Conservation (phyloP, 768 basidiomycete species). For the Pholiota microspora region DNA sequence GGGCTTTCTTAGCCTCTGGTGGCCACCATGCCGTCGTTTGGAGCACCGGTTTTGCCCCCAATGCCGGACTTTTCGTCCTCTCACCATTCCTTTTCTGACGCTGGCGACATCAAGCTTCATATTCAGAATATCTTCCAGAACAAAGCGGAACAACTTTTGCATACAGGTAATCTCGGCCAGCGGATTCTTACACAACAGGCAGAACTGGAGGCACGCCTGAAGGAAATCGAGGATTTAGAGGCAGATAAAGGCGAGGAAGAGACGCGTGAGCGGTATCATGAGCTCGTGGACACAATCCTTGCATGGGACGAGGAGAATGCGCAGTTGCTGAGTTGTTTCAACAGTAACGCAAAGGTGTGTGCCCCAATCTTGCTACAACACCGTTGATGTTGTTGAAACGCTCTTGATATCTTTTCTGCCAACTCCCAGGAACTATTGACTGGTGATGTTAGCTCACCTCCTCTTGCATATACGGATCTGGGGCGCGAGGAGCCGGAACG, state of each 20-base stretch:
- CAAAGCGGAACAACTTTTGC: slow-evolving; percentile 91
- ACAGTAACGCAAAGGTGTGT: slow-evolving; percentile 58
- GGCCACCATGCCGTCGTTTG: slow-evolving; percentile 26
- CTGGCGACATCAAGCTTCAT: slow-evolving; percentile 60
- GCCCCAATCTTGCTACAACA: slow-evolving; percentile 9
- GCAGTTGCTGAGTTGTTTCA: slow-evolving; percentile 69
- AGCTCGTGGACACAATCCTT: slow-evolving; percentile 72
- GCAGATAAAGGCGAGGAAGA: slow-evolving; percentile 64
- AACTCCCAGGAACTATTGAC: slow-evolving; percentile 37
- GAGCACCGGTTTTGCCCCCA: slow-evolving; percentile 24
- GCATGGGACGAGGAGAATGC: slow-evolving; percentile 81
- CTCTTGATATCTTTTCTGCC: slow-evolving; percentile 8
- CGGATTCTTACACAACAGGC: slow-evolving; percentile 91
- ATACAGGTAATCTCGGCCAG: slow-evolving; percentile 90
- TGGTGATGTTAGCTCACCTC: slow-evolving; percentile 47
- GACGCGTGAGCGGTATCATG: slow-evolving; percentile 70
- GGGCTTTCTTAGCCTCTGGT: slow-evolving; percentile 19
- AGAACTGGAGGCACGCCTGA: slow-evolving; percentile 87
- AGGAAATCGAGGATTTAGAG: slow-evolving; percentile 73
- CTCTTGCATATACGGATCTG: slow-evolving; percentile 44
- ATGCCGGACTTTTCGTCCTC: slow-evolving; percentile 42
- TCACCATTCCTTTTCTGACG: slow-evolving; percentile 40
- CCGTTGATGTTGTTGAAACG: neutral
- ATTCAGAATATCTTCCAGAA: slow-evolving; percentile 74
- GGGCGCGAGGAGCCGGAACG: slow-evolving; percentile 64